Evolutionary conservation across 1,284 basidiomycete species (phyloP), one percentile per base, ranked within the genome.

Genomic region (Ceratobasidium theobromae): DNA sequence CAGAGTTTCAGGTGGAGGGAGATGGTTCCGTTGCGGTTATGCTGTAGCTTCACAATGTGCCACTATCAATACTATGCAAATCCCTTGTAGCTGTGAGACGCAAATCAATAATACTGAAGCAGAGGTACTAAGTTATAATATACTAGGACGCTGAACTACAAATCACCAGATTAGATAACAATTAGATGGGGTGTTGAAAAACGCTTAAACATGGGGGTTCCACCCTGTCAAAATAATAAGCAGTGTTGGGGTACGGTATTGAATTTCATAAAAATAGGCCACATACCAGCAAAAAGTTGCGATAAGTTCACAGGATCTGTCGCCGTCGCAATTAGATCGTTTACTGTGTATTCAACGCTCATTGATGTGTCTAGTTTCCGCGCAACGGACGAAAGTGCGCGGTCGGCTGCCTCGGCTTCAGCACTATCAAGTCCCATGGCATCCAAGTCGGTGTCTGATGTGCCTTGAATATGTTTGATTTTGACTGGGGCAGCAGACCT

Each of bases 301-400:
- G 86, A 88, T 33, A 98, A 77, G 75, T 94, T 91, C 38, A 79
- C 79, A 0, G 81, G 76, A 74, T 96, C 91, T 41, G 86, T 91
- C 40, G 96, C 96, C 74, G 95, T 87, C 25, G 91, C 87, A 67
- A 98, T 90, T 40, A 99, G 83, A 75, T 95, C 89, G 77, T 97
- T 98, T 68, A 99, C 93, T 2, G 89, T 91, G 72, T 92, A 95
- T 75, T 97, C 92, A 35, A 96, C 89, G 73, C 92, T 96, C 70
- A 98, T 79, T 11, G 86, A 82, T 70, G 85, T 87, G 72, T 93
- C 87, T 40, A 99, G 80, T 77, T 98, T 98, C 46, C 84, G 80
- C 11, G 84, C 79, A 38, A 97, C 93, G 30, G 85, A 83, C 25
- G 79, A 84, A 69, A 99, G 79, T 0, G 95, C 94, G 46, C 94